phyloP scores from a whole-genome alignment of 1,284 basidiomycete genomes.

The Irpex lacteus region DNA sequence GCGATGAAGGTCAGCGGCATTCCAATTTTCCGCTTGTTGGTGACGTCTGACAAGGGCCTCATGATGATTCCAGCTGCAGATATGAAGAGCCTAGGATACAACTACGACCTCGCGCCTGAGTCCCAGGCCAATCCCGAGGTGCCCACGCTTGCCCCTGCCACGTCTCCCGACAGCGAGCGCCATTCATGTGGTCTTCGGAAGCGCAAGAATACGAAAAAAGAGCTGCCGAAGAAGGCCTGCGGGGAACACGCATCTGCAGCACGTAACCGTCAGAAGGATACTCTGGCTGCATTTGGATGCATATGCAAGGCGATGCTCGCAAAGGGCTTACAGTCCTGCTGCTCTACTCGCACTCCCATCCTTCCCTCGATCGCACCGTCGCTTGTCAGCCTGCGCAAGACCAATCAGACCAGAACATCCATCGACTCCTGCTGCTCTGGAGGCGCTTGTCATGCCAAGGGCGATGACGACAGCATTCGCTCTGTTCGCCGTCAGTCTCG shows the following conservation, averaged over 20 bases:
- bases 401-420: conserved; percentile 15
- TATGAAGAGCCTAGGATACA: not conserved
- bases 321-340: conserved; percentile 21
- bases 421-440: conserved; percentile 22
- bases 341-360: conserved; percentile 15
- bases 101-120: not conserved
- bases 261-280: conserved; percentile 27
- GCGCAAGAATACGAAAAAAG: conserved; percentile 13
- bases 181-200: conserved; percentile 22
- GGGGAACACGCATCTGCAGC: conserved; percentile 27
- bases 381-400: conserved; percentile 8
- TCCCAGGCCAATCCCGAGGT: not conserved
- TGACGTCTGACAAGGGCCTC: not conserved
- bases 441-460: not conserved
- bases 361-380: conserved; percentile 10
- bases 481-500: conserved; percentile 3
- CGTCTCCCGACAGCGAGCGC: not conserved
- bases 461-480: not conserved
- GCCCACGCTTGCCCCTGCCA: too few relatives aligned
- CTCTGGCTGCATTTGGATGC: conserved; percentile 29
- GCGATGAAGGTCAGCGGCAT: conserved; percentile 5
- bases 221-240: conserved; percentile 24
- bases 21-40: not conserved
- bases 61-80: not conserved
- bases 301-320: not conserved